A percentile compares a stretch with the other conserved stretches of the same genome.
phyloP scores from a whole-genome alignment of 1,284 basidiomycete genomes.

The Porodaedalea pini region DNA sequence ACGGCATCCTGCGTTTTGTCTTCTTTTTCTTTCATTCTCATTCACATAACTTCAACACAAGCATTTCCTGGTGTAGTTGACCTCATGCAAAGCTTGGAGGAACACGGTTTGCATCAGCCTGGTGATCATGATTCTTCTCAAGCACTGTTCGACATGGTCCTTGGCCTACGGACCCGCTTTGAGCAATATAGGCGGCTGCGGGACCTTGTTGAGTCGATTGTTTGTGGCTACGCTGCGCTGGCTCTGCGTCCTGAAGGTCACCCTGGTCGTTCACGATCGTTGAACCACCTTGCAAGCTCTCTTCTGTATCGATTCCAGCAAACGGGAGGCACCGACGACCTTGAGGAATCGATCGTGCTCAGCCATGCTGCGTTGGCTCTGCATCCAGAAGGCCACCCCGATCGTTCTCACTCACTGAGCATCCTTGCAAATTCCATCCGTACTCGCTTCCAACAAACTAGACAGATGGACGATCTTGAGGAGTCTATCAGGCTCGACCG shows the following conservation, averaged over 20 bases:
- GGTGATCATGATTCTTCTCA: no score
- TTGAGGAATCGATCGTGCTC: not conserved
- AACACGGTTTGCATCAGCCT: no score
- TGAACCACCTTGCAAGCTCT: not conserved
- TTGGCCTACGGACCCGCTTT: not conserved
- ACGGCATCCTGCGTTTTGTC: no score
- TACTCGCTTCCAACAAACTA: not conserved
- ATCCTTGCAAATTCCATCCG: not conserved
- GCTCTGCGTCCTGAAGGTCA: not conserved
- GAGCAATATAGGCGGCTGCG: not conserved
- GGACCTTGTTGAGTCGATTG: not conserved
- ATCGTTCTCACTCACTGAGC: not conserved
- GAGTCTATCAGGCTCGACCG: not conserved
- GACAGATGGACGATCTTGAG: not conserved
- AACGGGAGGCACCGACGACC: not conserved
- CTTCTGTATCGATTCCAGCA: not conserved
- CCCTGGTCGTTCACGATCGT: not conserved
- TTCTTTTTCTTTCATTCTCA: no score
- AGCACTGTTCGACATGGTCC: no score
- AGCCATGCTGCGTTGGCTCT: not conserved
- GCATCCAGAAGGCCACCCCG: not conserved
- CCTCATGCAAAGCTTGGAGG: no score
- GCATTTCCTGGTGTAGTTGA: no score
- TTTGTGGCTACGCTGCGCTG: not conserved
- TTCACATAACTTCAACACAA: no score